These are phyloP conservation scores for Imleria badia DNA, from an alignment of 768 basidiomycete species.

Conservation along the genomic window DNA sequence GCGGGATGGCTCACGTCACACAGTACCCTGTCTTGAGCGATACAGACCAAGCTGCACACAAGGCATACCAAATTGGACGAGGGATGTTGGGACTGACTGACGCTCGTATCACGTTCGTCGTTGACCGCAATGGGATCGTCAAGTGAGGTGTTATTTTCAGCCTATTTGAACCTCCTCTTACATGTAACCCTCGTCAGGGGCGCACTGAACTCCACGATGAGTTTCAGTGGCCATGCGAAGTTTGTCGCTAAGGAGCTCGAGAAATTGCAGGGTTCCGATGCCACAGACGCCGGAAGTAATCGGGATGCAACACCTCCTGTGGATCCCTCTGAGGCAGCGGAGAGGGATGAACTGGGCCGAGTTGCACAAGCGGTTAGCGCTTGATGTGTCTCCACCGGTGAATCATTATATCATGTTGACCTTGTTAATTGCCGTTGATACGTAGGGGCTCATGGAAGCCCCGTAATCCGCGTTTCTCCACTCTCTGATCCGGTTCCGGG, in stretches of 20 bases:
- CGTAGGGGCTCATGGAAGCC: too few relatives aligned
- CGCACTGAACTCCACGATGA: conserved; percentile 57
- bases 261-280: conserved; percentile 34
- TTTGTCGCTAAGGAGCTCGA: conserved; percentile 71
- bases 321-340: conserved; percentile 7
- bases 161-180: conserved; percentile 1
- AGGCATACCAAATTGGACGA: conserved; percentile 65
- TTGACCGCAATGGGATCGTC: conserved; percentile 69
- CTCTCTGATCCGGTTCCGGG: too few relatives aligned
- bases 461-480: too few relatives aligned
- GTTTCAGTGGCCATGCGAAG: conserved; percentile 63
- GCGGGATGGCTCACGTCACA: neutral
- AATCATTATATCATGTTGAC: too few relatives aligned
- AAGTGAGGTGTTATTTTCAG: conserved; percentile 39
- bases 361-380: conserved; percentile 20
- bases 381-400: conserved; percentile 4
- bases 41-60: conserved; percentile 55
- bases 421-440: too few relatives aligned
- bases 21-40: conserved; percentile 85
- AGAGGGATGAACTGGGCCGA: conserved; percentile 20
- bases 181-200: conserved; percentile 40
- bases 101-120: conserved; percentile 72
- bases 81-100: conserved; percentile 64
- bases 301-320: neutral
- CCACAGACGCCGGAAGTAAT: neutral